phyloP scores from a whole-genome alignment of 1,284 basidiomycete genomes.

The Coriolopsis trogii region DNA sequence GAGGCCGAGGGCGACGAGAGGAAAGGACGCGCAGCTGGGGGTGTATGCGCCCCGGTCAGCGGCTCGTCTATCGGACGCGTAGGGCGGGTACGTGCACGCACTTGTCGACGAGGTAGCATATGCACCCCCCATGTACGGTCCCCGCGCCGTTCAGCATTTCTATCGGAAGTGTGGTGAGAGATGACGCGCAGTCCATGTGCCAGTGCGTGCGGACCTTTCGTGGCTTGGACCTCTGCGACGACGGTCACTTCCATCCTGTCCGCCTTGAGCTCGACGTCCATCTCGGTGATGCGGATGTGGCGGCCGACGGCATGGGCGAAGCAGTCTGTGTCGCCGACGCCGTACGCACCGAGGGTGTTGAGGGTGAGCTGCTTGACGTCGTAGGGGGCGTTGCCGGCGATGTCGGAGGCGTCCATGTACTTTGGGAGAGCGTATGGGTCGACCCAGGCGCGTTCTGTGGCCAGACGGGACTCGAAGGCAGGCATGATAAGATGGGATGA shows the following conservation, averaged over 20 bases:
- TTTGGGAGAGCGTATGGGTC: conserved; percentile 59
- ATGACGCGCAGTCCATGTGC: background rate
- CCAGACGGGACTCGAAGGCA: conserved; percentile 24
- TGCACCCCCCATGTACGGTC: conserved; percentile 71
- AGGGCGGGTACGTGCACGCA: conserved; percentile 32
- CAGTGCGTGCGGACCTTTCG: conserved; percentile 53
- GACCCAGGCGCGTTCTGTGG: conserved; percentile 51
- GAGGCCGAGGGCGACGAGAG: conserved; percentile 64
- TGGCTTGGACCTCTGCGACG: conserved; percentile 60
- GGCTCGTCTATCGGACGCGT: background rate
- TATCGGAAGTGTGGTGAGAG: conserved; percentile 26
- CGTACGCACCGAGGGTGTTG: conserved; percentile 68
- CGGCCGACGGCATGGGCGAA: conserved; percentile 65
- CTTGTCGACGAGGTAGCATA: conserved; percentile 76
- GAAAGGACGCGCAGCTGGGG: conserved; percentile 61
- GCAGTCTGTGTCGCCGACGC: conserved; percentile 59
- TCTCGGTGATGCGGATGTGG: conserved; percentile 59
- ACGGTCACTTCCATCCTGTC: conserved; percentile 59
- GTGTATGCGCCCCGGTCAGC: background rate
- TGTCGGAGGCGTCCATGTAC: conserved; percentile 52
- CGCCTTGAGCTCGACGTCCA: conserved; percentile 48
- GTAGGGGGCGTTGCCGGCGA: conserved; percentile 62
- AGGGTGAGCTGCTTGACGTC: conserved; percentile 64
- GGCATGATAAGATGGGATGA: no score
- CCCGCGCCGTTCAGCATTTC: conserved; percentile 75